Conservation (phyloP, 1,139 yeast species). For the Yamadazyma triangularis region DNA sequence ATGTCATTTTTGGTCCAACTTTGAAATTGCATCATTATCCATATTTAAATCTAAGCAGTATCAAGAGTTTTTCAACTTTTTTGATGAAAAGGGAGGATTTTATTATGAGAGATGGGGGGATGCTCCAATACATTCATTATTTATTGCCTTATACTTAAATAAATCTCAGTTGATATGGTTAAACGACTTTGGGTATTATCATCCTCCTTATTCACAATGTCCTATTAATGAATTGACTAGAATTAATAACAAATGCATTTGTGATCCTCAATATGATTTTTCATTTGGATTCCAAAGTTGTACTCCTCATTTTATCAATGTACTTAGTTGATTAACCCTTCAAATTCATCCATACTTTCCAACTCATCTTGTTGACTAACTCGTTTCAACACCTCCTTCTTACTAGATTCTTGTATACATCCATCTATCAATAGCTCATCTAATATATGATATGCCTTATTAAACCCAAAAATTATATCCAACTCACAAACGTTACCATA, state of each 20-base stretch:
- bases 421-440: conserved; percentile 89
- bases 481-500: conserved; percentile 96
- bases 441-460: conserved; percentile 85
- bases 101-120: conserved; percentile 42
- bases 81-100: conserved; percentile 32
- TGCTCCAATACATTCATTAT: conserved; percentile 35
- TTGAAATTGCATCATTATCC: conserved; percentile 30
- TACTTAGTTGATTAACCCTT: conserved; percentile 14
- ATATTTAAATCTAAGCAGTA: conserved; percentile 21
- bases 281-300: conserved; percentile 25
- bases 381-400: conserved; percentile 70
- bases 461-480: conserved; percentile 91
- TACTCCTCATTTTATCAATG: conserved; percentile 20
- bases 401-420: conserved; percentile 77
- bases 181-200: conserved; percentile 29
- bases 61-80: conserved; percentile 19
- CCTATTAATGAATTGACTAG: conserved; percentile 18
- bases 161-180: conserved; percentile 28
- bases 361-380: conserved; percentile 75
- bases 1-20: conserved; percentile 40
- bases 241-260: conserved; percentile 21
- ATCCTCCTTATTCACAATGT: conserved; percentile 32
- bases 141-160: conserved; percentile 19
- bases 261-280: conserved; percentile 30
- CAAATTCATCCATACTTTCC: conserved; percentile 49